Base-by-base conservation (phyloP, 129 eudicot species). In the Daucus carota region DNA sequence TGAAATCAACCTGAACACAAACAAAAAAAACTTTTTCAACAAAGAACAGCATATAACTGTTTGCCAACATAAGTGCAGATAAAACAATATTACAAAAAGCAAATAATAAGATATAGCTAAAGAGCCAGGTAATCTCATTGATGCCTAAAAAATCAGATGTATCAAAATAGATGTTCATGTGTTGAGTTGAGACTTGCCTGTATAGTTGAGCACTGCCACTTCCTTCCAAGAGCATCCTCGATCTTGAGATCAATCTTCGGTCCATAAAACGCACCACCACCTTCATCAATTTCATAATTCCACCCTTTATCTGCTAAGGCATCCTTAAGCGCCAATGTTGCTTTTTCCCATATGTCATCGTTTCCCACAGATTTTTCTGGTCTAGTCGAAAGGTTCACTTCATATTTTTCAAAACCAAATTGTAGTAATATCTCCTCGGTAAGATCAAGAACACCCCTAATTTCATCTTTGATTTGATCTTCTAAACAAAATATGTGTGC, bases 201-300 rank as follows among this genome's bases (percentile, higher is more conserved):
- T 68, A 92, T 82, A 9, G 99, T 95, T 31, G 99, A 92, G 85
- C 99, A 95, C 77, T 95, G 99, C 97, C 97, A 95, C 77, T 92
- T 95, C 83, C 99, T 86, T 65, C 97, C 97, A 16, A 95, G 92
- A 77, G 99, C 99, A 77, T 95, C 99, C 84, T 89, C 95, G 54
- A 95, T 92, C 83, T 92, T 95, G 83, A 95, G 92, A 85, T 95
- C 99, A 69, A 95, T 95, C 76, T 95, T 95, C 14, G 99, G 99
- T 63, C 99, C 99, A 81, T 95, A 95, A 77, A 95, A 95, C 10
- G 97, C 99, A 75, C 99, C 99, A 26, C 97, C 99, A 41, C 99
- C 99, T 79, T 89, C 97, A 80, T 95, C 97, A 70, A 91, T 81
- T 77, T 95, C 86, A 80, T 90, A 95, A 70, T 81, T 80, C 97